Evolutionary conservation across 2,329 filamentous ascomycete species (phyloP), one percentile per base, ranked within the genome.

Genomic region (Lecanicillium sp.): DNA sequence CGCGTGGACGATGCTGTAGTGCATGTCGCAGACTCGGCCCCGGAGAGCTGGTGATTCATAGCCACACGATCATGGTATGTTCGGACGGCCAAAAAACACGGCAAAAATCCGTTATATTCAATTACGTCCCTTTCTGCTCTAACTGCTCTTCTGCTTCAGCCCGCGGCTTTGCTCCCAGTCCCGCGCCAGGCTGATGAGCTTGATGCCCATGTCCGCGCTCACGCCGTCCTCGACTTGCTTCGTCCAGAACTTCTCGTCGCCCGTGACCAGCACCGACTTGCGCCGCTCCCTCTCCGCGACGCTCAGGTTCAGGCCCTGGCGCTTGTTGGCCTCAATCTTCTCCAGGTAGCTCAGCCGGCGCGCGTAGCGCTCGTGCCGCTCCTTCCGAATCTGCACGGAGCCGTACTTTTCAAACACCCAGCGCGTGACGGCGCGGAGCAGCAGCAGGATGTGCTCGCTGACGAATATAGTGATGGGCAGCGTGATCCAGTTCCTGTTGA

Each of bases 391-490:
- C 21, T 68, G 62, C 26, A 67, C 63, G 0, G 69, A 72, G 0
- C 70, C 69, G 8, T 66, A 57, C 2, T 62, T 60, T 15, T 67
- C 55, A 6, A 73, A 64, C 0, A 64, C 46, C 23, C 60, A 67
- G 12, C 62, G 59, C 1, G 70, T 65, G 0, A 67, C 32, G 1
- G 64, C 58, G 0, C 83, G 77, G 0, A 85, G 68, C 6, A 81
- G 63, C 4, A 90, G 72, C 57, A 87, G 87, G 23, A 83, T 66
- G 59, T 90, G 86, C 60, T 90, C 86, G 49, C 82, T 80, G 60
- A 87, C 75, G 61, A 90, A 84, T 33, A 90, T 81, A 0, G 79
- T 78, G 20, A 89, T 70, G 9, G 88, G 74, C 0, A 90, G 69
- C 1, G 77, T 81, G 72, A 79, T 83, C 61, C 77, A 83, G 49